phyloP scores from a whole-genome alignment of 257 asterid genomes.

The Cinchona pubescens region DNA sequence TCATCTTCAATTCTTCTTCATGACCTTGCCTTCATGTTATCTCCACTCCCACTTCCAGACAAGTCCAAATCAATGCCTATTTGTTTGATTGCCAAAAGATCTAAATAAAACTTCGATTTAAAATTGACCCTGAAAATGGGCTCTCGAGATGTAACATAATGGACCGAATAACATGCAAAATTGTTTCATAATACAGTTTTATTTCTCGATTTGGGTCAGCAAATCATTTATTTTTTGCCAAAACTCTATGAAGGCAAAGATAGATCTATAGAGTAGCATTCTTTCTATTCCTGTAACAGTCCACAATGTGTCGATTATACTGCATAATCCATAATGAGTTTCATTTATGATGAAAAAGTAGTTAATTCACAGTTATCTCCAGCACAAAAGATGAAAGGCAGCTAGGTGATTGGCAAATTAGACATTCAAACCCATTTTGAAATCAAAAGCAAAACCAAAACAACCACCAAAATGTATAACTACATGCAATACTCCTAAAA shows the following conservation, averaged over 20 bases:
- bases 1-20: conserved; percentile 5
- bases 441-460: background rate
- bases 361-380: background rate
- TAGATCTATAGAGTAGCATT: background rate
- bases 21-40: background rate
- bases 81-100: background rate
- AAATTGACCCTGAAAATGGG: background rate
- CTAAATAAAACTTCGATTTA: background rate
- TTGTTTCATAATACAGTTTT: too few relatives aligned
- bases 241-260: background rate
- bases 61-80: conserved; percentile 4
- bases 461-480: background rate
- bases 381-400: background rate
- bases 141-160: background rate
- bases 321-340: background rate
- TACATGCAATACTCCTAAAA: background rate
- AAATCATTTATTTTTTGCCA: background rate
- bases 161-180: background rate
- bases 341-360: background rate
- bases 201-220: background rate
- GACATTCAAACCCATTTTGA: background rate
- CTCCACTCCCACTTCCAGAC: conserved; percentile 1
- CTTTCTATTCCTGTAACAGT: background rate
- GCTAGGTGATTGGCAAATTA: background rate
- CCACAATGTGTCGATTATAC: background rate